phyloP scores from a whole-genome alignment of 1,139 yeast species.

The Pichia sp. region DNA sequence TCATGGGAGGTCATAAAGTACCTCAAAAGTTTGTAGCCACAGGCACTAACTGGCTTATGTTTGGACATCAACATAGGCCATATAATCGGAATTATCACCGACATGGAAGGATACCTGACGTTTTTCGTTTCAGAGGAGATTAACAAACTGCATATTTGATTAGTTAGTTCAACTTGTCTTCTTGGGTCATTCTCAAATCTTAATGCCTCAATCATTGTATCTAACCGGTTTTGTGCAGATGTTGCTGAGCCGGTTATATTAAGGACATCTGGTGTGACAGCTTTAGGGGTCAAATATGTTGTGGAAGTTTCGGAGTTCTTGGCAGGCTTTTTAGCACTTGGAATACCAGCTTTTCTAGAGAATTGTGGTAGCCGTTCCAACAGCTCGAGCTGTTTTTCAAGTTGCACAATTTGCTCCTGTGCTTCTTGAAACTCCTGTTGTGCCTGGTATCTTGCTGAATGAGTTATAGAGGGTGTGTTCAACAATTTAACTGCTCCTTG shows the following conservation, averaged over 20 bases:
- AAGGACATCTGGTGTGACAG: not conserved
- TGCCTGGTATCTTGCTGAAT: conserved; percentile 8
- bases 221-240: not conserved
- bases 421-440: conserved; percentile 13
- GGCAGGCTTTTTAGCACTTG: not conserved
- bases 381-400: conserved; percentile 10
- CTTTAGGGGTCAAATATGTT: not conserved
- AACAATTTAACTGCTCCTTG: conserved; percentile 12
- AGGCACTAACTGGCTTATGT: conserved; percentile 7
- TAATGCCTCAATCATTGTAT: not conserved
- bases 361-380: not conserved
- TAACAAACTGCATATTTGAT: conserved; percentile 7
- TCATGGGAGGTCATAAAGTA: conserved; percentile 3
- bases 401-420: conserved; percentile 10
- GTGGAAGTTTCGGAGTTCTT: not conserved
- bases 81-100: conserved; percentile 4
- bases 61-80: conserved; percentile 15
- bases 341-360: not conserved
- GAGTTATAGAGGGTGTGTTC: conserved; percentile 6
- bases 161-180: conserved; percentile 10
- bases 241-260: not conserved
- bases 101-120: conserved; percentile 5
- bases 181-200: not conserved
- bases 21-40: conserved; percentile 15
- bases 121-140: not conserved